Percentiles rank a stretch among this genome's conserved stretches.
Evolutionary conservation across 805 yeast species (phyloP).

Genomic region (Wickerhamiella galacta): DNA sequence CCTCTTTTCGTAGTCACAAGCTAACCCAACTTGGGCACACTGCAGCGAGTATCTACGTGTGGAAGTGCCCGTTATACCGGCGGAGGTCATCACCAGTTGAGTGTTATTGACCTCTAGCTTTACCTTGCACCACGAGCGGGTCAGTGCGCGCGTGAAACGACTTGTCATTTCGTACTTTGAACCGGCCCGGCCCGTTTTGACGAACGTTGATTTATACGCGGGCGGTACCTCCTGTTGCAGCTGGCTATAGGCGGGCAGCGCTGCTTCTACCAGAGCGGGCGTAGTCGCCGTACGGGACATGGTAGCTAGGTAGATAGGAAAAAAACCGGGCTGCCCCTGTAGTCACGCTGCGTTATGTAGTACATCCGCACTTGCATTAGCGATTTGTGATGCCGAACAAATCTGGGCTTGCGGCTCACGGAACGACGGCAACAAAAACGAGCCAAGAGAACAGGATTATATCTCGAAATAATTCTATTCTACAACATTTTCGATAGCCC

Average conservation of each 20-base stretch:
- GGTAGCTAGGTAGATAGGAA: too few relatives aligned
- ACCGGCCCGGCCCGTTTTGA: slow-evolving; percentile 37
- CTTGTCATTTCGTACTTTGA: slow-evolving; percentile 62
- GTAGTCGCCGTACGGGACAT: too few relatives aligned
- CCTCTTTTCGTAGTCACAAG: slow-evolving; percentile 64
- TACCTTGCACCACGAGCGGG: slow-evolving; percentile 53
- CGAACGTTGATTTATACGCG: slow-evolving; percentile 45
- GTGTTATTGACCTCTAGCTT: slow-evolving; percentile 73
- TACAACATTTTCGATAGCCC: too few relatives aligned
- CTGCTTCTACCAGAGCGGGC: too few relatives aligned
- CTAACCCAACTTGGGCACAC: slow-evolving; percentile 68
- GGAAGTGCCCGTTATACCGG: slow-evolving; percentile 20
- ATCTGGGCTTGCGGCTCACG: too few relatives aligned
- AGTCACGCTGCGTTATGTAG: too few relatives aligned
- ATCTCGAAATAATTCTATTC: too few relatives aligned
- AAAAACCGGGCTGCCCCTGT: too few relatives aligned
- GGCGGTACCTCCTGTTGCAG: slow-evolving; percentile 36
- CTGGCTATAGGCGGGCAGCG: slow-evolving; percentile 1
- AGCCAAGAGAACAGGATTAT: too few relatives aligned
- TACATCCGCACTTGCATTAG: too few relatives aligned
- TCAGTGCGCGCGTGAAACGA: slow-evolving; percentile 55
- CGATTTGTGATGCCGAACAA: too few relatives aligned
- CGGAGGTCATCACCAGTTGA: slow-evolving; percentile 52
- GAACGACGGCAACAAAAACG: too few relatives aligned
- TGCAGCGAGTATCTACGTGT: slow-evolving; percentile 75